Evolutionary conservation across 768 basidiomycete genomes (phyloP).

Genomic region (Daedalea quercina): DNA sequence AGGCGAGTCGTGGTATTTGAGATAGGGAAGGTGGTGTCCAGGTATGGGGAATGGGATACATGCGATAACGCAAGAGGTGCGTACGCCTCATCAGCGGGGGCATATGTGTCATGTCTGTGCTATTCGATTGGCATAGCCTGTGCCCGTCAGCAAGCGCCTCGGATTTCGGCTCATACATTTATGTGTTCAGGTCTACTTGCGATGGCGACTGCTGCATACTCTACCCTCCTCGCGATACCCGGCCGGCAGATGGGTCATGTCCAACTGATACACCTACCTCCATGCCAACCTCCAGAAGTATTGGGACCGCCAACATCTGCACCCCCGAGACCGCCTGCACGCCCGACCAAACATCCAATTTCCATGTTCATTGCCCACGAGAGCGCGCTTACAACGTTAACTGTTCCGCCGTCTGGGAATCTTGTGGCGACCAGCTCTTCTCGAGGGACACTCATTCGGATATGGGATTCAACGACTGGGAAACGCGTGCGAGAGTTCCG

Average conservation of each 20-base stretch:
- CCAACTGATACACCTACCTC: conserved; percentile 79
- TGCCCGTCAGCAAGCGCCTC: neutral
- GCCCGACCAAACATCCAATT: conserved; percentile 56
- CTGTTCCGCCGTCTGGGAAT: conserved; percentile 71
- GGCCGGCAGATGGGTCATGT: conserved; percentile 86
- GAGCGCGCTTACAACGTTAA: conserved; percentile 70
- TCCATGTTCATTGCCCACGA: conserved; percentile 83
- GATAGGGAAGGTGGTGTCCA: conserved; percentile 51
- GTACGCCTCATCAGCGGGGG: no score
- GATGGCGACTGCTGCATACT: conserved; percentile 68
- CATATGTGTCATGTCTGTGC: no score
- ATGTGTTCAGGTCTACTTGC: conserved; percentile 59
- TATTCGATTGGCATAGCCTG: no score
- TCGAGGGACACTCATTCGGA: conserved; percentile 77
- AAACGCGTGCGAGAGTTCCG: conserved; percentile 75
- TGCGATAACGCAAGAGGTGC: conserved; percentile 80
- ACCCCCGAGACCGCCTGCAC: conserved; percentile 44
- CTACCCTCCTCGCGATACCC: conserved; percentile 81
- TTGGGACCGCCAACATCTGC: conserved; percentile 49
- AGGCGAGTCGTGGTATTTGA: conserved; percentile 76
- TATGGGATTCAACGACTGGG: conserved; percentile 76
- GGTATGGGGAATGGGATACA: conserved; percentile 80
- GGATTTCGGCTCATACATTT: neutral
- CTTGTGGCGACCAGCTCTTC: conserved; percentile 80
- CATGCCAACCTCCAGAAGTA: conserved; percentile 57